Evolutionary conservation across 768 basidiomycete species (phyloP).

Genomic region (Leccinum broughii): DNA sequence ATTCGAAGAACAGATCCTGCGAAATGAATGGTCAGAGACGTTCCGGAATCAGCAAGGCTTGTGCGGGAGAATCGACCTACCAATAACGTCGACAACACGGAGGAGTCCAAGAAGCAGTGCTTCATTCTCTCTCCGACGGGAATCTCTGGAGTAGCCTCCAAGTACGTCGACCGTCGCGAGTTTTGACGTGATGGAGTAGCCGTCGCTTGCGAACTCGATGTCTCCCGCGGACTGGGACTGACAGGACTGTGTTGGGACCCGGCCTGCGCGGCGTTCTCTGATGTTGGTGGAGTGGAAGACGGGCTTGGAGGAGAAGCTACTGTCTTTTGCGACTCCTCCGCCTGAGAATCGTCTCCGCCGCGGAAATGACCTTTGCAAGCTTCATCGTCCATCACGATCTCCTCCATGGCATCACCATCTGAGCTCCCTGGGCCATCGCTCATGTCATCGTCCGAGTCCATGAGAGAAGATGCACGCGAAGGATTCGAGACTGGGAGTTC

Average conservation of each 20-base stretch:
- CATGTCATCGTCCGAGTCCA: conserved; percentile 80
- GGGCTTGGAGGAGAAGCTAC: conserved; percentile 32
- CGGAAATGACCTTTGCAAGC: conserved; percentile 36
- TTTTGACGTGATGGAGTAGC: conserved; percentile 55
- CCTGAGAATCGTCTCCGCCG: conserved; percentile 30
- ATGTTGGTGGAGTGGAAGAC: conserved; percentile 32
- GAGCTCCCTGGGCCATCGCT: conserved; percentile 71
- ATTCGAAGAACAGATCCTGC: conserved; percentile 93
- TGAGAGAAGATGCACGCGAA: conserved; percentile 48
- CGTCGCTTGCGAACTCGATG: conserved; percentile 33
- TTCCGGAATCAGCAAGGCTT: neutral
- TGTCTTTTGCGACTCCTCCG: conserved; percentile 34
- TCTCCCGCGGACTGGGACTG: conserved; percentile 31
- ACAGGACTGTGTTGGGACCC: conserved; percentile 28
- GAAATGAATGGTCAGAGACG: conserved; percentile 1
- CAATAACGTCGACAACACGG: conserved; percentile 73
- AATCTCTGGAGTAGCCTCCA: conserved; percentile 39
- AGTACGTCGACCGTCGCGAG: conserved; percentile 46
- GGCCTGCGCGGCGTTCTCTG: conserved; percentile 31
- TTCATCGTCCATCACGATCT: conserved; percentile 76
- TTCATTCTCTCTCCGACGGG: conserved; percentile 83
- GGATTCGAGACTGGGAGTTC: conserved; percentile 67
- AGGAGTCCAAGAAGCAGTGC: conserved; percentile 68
- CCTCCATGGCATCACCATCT: conserved; percentile 81
- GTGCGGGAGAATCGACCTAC: conserved; percentile 44